Conservation (phyloP, 805 yeast species). For the Candida stauntonica region DNA sequence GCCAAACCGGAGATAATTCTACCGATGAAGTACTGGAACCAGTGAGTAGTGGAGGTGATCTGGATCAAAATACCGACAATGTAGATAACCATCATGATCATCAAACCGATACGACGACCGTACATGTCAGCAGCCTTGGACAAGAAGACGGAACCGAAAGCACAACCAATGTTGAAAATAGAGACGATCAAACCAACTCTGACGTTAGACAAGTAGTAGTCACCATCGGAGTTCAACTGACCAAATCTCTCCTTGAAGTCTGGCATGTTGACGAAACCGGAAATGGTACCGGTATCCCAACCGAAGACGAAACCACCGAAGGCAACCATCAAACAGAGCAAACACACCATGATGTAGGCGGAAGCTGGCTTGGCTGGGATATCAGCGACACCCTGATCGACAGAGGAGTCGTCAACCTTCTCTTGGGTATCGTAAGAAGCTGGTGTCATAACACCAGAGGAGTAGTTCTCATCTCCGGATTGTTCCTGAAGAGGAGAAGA, state of each 20-base stretch:
- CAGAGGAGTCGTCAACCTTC: constrained; percentile 14
- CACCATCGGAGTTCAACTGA: constrained; percentile 38
- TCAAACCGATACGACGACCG: constrained; percentile 64
- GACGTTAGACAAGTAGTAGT: constrained; percentile 42
- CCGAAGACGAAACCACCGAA: constrained; percentile 79
- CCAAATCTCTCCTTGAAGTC: constrained; percentile 60
- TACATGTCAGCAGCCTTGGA: constrained; percentile 56
- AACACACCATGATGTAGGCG: constrained; percentile 28
- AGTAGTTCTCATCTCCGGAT: constrained; percentile 8
- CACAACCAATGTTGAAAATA: constrained; percentile 71
- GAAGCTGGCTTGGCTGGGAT: constrained; percentile 32
- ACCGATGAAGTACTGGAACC: constrained; percentile 73
- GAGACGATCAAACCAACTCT: constrained; percentile 55
- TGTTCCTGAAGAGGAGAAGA: constrained; percentile 12
- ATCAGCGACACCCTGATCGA: constrained; percentile 4
- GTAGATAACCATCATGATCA: constrained; percentile 58
- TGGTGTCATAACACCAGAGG: constrained; percentile 23
- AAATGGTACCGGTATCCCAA: constrained; percentile 78
- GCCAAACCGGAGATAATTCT: constrained; percentile 69
- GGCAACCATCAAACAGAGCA: constrained; percentile 45
- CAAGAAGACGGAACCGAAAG: constrained; percentile 62
- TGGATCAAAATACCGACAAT: constrained; percentile 65
- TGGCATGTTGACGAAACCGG: constrained; percentile 58
- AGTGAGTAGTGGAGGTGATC: constrained; percentile 46
- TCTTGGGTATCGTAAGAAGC: constrained; percentile 18